Evolutionary conservation across 768 basidiomycete genomes (phyloP), one percentile per base, ranked within the genome.

Genomic region (Mycena amicta): DNA sequence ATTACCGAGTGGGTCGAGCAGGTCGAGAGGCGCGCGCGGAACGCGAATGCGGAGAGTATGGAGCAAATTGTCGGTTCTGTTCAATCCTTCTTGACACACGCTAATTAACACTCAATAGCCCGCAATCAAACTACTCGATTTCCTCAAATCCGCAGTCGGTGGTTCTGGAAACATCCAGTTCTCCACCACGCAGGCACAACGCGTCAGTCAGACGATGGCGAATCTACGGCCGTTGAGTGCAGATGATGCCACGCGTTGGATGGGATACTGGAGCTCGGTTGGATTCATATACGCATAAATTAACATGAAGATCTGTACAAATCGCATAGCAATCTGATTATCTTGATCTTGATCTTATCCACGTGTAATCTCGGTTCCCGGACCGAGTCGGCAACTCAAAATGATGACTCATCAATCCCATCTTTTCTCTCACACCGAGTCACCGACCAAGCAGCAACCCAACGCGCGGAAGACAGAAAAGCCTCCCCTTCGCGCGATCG

Each of bases 111-210:
- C 31, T 12, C 31, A 12, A n/a, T n/a, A 52, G 51, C 52, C 52
- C 3, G 52, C 37, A n/a, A 41, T 53, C 39, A 53, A 53, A 37
- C 23, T 53, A 30, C 33, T 53, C 15, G 52, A 43, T n/a, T 53
- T 53, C 22, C 39, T 53, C 37, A 26, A 37, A 6, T 31, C 52
- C 1, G 39, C 37, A n/a, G 52, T 22, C 1, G 39, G 13, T 26
- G 52, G 52, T 5, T 4, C 23, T 15, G 52, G 25, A 2, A 26
- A 22, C 15, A 20, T 49, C 5, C 47, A 25, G 47, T 49, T 49
- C 26, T 6, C 25, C 13, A 49, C 47, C 13, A 23, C 8, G 12
- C 25, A 28, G 5, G 47, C 47, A 23, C 25, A 49, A n/a, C 15
- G 8, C 6, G 27, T 49, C 12, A 49, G 47, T 20, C 25, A 4